Evolutionary conservation across 768 basidiomycete genomes (phyloP), one percentile per base, ranked within the genome.

Genomic region (Boletus subcaerulescens): DNA sequence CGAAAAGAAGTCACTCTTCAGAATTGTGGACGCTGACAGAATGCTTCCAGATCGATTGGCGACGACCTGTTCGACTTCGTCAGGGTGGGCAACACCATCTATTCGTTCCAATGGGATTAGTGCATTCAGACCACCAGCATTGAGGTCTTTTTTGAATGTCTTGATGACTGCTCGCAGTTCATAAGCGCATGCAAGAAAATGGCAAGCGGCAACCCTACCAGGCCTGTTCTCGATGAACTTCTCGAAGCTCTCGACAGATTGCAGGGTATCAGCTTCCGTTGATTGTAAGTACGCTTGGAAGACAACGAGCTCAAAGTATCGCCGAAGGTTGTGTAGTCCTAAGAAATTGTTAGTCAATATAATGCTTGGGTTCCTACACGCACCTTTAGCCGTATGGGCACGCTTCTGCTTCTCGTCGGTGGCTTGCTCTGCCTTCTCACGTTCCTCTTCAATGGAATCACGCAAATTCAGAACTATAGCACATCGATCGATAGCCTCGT

Each of bases 1-100:
- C 7, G 85, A 85, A 79, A 95, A 95, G 77, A 93, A 93, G 67
- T 95, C 93, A 64, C 89, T 92, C 76, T 99, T 99, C 65, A 98
- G 76, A 61, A 98, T 97, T 1, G 94, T 93, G 5, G 86, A 91
- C 2, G 93, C 90, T 13, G 92, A 96, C 0, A 98, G 74, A 54
- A 98, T 90, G 57, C 80, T 82, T 10, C 97, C 97, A 10, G 83
- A 80, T 39, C 97, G 84, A 61, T 88, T 90, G 36, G 84, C 78
- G 32, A 99, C 95, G 4, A 96, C 81, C 57, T 87, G 81, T 9
- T 86, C 84, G 33, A 93, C 94, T 74, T 98, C 97, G 61, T 98
- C 97, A 0, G 92, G 91, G 56, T 91, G 80, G 3, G 91, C 90
- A 46, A 88, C 79, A 20, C 85, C 87, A 48, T 86, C 83, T 22